Percentiles rank a stretch among this genome's conserved stretches.
These are phyloP conservation scores for Phytophthora crassamura DNA, from an alignment of 352 stramenopile species.

Conservation along the genomic window DNA sequence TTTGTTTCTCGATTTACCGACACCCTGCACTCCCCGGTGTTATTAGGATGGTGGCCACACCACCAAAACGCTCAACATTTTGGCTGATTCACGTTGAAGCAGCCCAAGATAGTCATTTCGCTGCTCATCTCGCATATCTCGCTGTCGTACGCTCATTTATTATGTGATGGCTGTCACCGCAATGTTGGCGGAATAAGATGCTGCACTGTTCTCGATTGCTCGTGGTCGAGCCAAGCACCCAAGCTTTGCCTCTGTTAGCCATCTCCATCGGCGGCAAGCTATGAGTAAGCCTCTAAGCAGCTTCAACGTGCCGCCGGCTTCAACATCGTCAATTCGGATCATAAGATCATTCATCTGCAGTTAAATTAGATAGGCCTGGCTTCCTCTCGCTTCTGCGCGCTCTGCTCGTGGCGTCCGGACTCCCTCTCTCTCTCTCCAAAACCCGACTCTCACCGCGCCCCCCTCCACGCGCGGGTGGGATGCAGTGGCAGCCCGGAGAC, in stretches of 20 bases:
- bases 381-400: constrained; percentile 15
- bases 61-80: no score
- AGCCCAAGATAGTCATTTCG: no score
- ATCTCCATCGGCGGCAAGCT: background rate
- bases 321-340: constrained; percentile 8
- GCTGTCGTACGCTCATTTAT: no score
- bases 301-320: background rate
- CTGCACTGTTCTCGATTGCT: no score
- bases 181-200: background rate
- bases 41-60: no score
- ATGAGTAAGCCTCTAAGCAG: background rate
- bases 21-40: no score
- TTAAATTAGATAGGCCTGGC: constrained; percentile 15
- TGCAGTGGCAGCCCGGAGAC: background rate
- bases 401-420: background rate
- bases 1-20: no score
- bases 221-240: no score
- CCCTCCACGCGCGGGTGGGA: constrained; percentile 18
- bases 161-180: no score
- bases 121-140: no score
- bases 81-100: no score
- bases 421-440: background rate
- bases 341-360: constrained; percentile 3
- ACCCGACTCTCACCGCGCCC: constrained; percentile 18
- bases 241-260: background rate